These are phyloP conservation scores for Penicillium chermesinum DNA, from an alignment of 495 filamentous ascomycete species.

Conservation along the genomic window DNA sequence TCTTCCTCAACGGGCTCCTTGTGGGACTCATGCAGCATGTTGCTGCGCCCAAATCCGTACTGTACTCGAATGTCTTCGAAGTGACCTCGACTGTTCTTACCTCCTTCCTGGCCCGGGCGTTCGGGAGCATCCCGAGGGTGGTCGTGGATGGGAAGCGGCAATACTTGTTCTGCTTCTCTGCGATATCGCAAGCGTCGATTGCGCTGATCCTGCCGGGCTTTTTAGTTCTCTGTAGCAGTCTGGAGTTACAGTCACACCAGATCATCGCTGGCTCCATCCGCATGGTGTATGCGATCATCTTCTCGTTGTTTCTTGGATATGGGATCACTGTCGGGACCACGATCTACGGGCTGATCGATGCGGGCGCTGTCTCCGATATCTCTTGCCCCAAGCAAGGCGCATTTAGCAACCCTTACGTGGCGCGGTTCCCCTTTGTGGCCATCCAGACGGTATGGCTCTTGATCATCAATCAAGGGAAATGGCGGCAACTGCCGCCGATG, in stretches of 20 bases:
- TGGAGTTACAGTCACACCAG: constrained; percentile 79
- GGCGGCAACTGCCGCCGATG: constrained; percentile 84
- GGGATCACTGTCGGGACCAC: constrained; percentile 90
- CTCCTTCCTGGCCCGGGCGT: constrained; percentile 75
- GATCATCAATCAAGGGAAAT: constrained; percentile 86
- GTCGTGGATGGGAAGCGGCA: constrained; percentile 40
- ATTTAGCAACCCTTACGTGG: constrained; percentile 27
- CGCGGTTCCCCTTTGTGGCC: constrained; percentile 45
- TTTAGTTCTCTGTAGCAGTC: constrained; percentile 69
- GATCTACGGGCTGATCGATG: constrained; percentile 76
- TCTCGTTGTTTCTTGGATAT: constrained; percentile 86
- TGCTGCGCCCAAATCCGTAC: constrained; percentile 67
- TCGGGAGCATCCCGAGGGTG: constrained; percentile 64
- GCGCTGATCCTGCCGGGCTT: constrained; percentile 87
- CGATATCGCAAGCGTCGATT: constrained; percentile 84
- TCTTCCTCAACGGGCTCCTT: constrained; percentile 77
- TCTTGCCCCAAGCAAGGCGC: constrained; percentile 49
- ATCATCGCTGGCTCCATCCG: constrained; percentile 89
- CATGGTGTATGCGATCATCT: constrained; percentile 91
- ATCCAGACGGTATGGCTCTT: constrained; percentile 56
- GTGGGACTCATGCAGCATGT: constrained; percentile 75
- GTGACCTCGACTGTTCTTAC: constrained; percentile 76
- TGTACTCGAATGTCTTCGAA: constrained; percentile 79
- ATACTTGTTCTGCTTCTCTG: constrained; percentile 76
- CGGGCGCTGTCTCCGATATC: constrained; percentile 62